Conservation (phyloP, 352 stramenopile species). For the Pythium plurisporium region DNA sequence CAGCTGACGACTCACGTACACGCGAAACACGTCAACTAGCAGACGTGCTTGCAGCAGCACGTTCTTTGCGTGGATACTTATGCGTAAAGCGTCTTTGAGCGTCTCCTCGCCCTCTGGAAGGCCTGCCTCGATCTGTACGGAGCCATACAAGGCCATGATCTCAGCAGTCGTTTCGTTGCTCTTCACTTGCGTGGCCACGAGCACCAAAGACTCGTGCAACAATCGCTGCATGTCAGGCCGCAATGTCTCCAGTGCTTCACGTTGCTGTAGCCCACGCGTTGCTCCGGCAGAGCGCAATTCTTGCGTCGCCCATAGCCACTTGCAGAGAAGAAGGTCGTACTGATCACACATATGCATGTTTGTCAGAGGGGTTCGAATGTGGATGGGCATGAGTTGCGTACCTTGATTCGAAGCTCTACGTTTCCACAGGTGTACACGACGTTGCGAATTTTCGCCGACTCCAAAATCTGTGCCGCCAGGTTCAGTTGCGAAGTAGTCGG, state of each 20-base stretch:
- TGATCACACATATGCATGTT: conserved; percentile 10
- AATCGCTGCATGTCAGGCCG: conserved; percentile 39
- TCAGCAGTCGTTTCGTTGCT: conserved; percentile 58
- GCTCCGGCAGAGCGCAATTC: conserved; percentile 12
- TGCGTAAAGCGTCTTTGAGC: conserved; percentile 50
- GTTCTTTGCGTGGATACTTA: conserved; percentile 60
- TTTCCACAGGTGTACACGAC: conserved; percentile 47
- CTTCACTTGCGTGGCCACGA: conserved; percentile 36
- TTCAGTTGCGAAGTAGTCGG: conserved; percentile 47
- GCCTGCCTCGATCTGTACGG: conserved; percentile 36
- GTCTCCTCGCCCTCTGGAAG: conserved; percentile 54
- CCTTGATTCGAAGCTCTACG: conserved; percentile 50
- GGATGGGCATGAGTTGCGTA: conserved; percentile 13
- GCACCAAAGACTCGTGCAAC: conserved; percentile 45
- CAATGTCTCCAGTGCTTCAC: conserved; percentile 35
- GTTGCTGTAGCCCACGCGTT: not conserved
- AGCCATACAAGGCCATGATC: conserved; percentile 67
- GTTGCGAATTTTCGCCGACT: conserved; percentile 32
- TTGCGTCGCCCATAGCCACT: conserved; percentile 73
- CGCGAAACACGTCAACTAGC: conserved; percentile 48
- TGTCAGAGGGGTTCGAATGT: not conserved
- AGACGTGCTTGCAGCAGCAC: conserved; percentile 61
- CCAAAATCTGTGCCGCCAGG: conserved; percentile 43
- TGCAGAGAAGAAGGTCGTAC: conserved; percentile 66
- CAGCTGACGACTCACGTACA: conserved; percentile 42